A percentile compares a stretch with the other conserved stretches of the same genome.
Evolutionary conservation across 1,284 basidiomycete species (phyloP).

Genomic region (Cryptococcus wingfieldii): DNA sequence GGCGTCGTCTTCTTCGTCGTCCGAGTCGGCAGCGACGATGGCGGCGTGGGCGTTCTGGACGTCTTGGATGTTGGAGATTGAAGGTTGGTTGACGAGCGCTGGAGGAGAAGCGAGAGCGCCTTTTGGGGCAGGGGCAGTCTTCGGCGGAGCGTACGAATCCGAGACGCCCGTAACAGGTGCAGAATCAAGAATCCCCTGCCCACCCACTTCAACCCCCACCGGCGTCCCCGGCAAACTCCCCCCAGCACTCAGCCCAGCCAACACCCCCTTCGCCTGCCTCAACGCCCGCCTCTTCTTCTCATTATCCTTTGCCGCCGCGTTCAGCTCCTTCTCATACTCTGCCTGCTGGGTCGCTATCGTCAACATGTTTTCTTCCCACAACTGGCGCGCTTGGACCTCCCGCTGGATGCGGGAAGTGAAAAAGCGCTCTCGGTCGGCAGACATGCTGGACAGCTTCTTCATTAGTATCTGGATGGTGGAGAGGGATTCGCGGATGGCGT

Average conservation of each 20-base stretch:
- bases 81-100: background rate
- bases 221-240: conserved; percentile 16
- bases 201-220: background rate
- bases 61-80: conserved; percentile 25
- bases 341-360: conserved; percentile 83
- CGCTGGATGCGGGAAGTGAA: conserved; percentile 60
- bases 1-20: conserved; percentile 74
- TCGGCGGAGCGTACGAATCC: background rate
- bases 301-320: conserved; percentile 49
- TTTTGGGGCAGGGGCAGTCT: background rate
- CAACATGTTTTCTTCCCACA: conserved; percentile 92
- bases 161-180: background rate
- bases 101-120: background rate
- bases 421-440: conserved; percentile 76
- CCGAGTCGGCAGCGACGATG: conserved; percentile 39
- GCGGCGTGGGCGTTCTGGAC: conserved; percentile 39
- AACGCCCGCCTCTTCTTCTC: conserved; percentile 51
- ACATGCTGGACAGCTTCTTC: conserved; percentile 68
- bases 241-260: conserved; percentile 47
- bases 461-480: conserved; percentile 59
- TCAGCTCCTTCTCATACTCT: conserved; percentile 71
- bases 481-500: conserved; percentile 64
- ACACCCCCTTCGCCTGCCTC: conserved; percentile 69
- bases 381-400: conserved; percentile 67
- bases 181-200: conserved; percentile 14